Conservation (phyloP, 2,329 filamentous ascomycete genomes). For the Neopestalotiopsis clavispora region DNA sequence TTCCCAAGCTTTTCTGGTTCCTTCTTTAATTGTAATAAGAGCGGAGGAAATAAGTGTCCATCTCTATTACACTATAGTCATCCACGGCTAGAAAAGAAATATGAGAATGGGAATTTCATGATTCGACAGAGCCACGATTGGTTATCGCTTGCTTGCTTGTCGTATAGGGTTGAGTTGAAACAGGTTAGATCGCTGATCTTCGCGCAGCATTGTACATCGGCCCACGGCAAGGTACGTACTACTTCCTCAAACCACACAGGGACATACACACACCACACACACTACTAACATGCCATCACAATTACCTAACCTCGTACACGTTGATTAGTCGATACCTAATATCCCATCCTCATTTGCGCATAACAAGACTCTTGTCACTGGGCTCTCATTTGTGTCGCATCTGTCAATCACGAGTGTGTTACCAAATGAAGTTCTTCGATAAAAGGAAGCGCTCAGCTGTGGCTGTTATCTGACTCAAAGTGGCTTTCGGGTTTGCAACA, state of each 20-base stretch:
- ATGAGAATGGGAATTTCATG: not conserved
- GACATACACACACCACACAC: not conserved
- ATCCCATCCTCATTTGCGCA: no score
- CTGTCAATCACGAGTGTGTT: no score
- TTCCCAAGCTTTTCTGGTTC: not conserved
- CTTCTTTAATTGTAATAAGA: not conserved
- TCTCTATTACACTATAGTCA: no score
- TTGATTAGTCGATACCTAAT: no score
- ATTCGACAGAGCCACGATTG: not conserved
- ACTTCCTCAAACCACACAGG: not conserved
- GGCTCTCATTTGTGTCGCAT: no score
- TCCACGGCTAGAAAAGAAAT: no score
- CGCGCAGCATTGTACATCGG: not conserved
- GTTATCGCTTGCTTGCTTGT: not conserved
- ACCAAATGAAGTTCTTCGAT: no score
- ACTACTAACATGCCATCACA: not conserved
- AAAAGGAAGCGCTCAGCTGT: not conserved
- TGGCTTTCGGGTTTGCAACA: not conserved
- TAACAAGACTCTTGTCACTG: no score
- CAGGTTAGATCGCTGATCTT: constrained; percentile 1
- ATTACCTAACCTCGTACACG: no score
- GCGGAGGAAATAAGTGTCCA: no score
- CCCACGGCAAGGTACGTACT: not conserved
- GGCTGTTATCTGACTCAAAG: not conserved
- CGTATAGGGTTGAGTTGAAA: constrained; percentile 2